These are phyloP conservation scores for Kernera saxatilis DNA, from an alignment of 345 rosid genomes.

Conservation along the genomic window DNA sequence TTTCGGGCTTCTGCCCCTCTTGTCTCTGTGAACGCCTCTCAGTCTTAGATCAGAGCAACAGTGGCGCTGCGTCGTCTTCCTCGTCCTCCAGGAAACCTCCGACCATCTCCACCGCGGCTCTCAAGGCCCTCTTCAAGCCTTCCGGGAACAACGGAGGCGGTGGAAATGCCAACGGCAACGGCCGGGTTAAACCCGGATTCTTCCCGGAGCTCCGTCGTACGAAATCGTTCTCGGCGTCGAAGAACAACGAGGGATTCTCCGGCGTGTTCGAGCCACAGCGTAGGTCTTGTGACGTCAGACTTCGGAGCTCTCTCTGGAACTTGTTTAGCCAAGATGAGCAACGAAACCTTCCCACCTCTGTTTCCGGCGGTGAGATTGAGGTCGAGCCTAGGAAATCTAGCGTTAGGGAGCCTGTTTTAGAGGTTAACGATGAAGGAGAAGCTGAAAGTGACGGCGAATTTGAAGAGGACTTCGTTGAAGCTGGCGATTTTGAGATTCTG, in stretches of 20 bases:
- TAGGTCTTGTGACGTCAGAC: constrained; percentile 91
- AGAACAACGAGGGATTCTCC: constrained; percentile 73
- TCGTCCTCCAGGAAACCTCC: constrained; percentile 53
- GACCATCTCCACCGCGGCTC: constrained; percentile 45
- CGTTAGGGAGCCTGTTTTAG: constrained; percentile 46
- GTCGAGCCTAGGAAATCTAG: constrained; percentile 44
- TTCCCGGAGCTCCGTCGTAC: constrained; percentile 95
- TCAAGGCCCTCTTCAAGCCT: constrained; percentile 61
- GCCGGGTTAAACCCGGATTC: constrained; percentile 39
- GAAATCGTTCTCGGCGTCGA: constrained; percentile 94
- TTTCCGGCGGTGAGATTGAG: constrained; percentile 35
- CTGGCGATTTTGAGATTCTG: constrained; percentile 32
- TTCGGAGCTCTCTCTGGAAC: constrained; percentile 64
- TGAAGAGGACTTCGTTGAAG: constrained; percentile 29
- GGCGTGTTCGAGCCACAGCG: constrained; percentile 94
- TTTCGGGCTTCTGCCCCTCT: constrained; percentile 92
- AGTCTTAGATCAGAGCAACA: constrained; percentile 55
- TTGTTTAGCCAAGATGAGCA: constrained; percentile 69
- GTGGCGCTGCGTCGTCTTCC: constrained; percentile 37
- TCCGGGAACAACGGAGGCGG: constrained; percentile 26
- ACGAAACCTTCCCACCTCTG: constrained; percentile 30
- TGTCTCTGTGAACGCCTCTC: constrained; percentile 99
- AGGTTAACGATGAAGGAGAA: constrained; percentile 50
- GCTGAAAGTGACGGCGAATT: constrained; percentile 36
- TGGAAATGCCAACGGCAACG: constrained; percentile 9